phyloP scores from a whole-genome alignment of 1,139 yeast genomes.

The Lodderomyces theae region DNA sequence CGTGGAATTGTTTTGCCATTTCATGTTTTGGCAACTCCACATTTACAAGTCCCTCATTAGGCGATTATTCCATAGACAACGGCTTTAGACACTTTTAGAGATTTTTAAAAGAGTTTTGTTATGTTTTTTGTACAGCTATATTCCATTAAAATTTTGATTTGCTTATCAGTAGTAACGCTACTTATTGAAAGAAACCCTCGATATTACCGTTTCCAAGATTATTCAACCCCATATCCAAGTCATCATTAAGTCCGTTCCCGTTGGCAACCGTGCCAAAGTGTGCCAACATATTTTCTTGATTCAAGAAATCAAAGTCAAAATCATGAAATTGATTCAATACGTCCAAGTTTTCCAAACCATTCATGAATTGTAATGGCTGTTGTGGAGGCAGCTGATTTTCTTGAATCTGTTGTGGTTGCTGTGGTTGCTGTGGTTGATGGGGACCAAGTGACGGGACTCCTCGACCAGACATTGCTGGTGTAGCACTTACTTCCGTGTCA shows the following conservation, averaged over 20 bases:
- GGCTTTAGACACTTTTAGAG: too few species aligned
- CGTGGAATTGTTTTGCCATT: too few species aligned
- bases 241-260: background rate
- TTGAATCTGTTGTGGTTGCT: too few species aligned
- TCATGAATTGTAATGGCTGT: background rate
- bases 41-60: too few species aligned
- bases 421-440: slow-evolving; percentile 1
- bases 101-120: too few species aligned
- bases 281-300: slow-evolving; percentile 26
- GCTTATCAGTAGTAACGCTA: too few species aligned
- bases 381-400: too few species aligned
- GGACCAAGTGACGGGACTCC: slow-evolving; percentile 1
- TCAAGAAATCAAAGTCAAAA: slow-evolving; percentile 35
- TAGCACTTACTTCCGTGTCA: background rate
- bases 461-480: too few species aligned
- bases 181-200: slow-evolving; percentile 9
- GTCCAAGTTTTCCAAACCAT: slow-evolving; percentile 9
- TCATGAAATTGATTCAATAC: slow-evolving; percentile 15
- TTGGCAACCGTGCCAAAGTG: slow-evolving; percentile 9
- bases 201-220: slow-evolving; percentile 5
- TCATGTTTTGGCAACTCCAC: too few species aligned
- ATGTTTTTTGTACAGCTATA: too few species aligned
- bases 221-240: background rate
- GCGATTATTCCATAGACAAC: too few species aligned
- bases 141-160: too few species aligned